phyloP scores from a whole-genome alignment of 1,139 yeast genomes.

The Blastobotrys illinoisensis region DNA sequence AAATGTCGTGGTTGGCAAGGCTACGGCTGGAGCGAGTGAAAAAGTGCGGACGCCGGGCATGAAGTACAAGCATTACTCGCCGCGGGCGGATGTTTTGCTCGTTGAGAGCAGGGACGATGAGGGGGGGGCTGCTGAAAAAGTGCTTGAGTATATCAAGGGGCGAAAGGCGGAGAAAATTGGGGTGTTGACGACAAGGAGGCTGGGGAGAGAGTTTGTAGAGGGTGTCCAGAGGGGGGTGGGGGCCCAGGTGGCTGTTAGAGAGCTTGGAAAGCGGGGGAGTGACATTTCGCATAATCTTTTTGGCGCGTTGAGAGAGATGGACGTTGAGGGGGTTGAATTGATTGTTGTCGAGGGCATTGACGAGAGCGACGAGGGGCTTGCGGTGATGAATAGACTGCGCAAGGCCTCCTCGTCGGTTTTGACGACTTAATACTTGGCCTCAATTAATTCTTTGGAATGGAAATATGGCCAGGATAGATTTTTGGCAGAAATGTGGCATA shows the following conservation, averaged over 20 bases:
- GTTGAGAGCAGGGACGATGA: constrained; percentile 44
- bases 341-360: constrained; percentile 73
- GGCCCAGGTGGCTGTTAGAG: constrained; percentile 36
- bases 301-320: constrained; percentile 64
- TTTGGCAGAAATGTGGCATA: no score
- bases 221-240: constrained; percentile 4
- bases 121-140: constrained; percentile 36
- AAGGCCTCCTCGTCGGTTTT: constrained; percentile 67
- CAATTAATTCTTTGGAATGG: no score
- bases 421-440: background rate
- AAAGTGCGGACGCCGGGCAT: constrained; percentile 92
- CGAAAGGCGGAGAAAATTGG: constrained; percentile 39
- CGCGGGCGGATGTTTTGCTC: constrained; percentile 78
- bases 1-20: constrained; percentile 56
- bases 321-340: constrained; percentile 48
- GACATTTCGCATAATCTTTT: constrained; percentile 74
- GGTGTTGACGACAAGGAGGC: constrained; percentile 37
- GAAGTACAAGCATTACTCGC: constrained; percentile 95
- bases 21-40: constrained; percentile 58
- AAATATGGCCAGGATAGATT: no score
- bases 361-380: constrained; percentile 74
- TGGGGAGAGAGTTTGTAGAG: constrained; percentile 13
- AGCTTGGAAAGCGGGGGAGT: constrained; percentile 52
- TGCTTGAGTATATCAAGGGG: constrained; percentile 19
- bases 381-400: constrained; percentile 83